phyloP scores from a whole-genome alignment of 2,329 filamentous ascomycete genomes.

The Aspergillus intermedius region DNA sequence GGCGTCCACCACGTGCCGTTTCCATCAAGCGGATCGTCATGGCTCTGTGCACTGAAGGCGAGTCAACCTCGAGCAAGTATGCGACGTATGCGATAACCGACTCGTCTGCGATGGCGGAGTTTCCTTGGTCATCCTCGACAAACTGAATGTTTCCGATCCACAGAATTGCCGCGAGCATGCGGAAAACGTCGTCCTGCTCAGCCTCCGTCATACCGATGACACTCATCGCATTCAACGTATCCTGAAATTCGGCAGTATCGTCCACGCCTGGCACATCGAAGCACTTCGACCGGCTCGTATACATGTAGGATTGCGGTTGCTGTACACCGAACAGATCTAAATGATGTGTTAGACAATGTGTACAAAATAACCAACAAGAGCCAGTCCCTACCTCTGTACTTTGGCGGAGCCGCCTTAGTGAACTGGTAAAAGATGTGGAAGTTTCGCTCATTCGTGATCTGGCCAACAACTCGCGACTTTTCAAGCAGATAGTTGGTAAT shows the following conservation, averaged over 20 bases:
- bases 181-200: conserved; percentile 94
- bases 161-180: conserved; percentile 82
- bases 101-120: conserved; percentile 78
- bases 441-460: conserved; percentile 92
- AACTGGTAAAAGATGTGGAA: conserved; percentile 99
- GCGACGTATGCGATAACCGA: conserved; percentile 92
- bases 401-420: conserved; percentile 83
- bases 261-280: conserved; percentile 92
- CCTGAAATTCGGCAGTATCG: conserved; percentile 78
- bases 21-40: conserved; percentile 84
- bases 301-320: conserved; percentile 83
- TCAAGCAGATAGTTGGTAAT: conserved; percentile 98
- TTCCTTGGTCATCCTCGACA: conserved; percentile 78
- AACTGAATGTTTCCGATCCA: conserved; percentile 96
- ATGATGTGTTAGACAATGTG: conserved; percentile 1
- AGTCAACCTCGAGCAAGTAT: conserved; percentile 82
- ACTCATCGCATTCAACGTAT: conserved; percentile 90
- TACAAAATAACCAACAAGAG: conserved; percentile 2
- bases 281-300: conserved; percentile 91
- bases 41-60: conserved; percentile 72
- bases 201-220: conserved; percentile 80
- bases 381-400: conserved; percentile 57
- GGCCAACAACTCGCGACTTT: conserved; percentile 89
- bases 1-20: conserved; percentile 58
- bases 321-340: conserved; percentile 79